Percentiles rank a stretch among this genome's conserved stretches.
Evolutionary conservation across 768 basidiomycete species (phyloP).

Genomic region (Lactarius hatsudake): DNA sequence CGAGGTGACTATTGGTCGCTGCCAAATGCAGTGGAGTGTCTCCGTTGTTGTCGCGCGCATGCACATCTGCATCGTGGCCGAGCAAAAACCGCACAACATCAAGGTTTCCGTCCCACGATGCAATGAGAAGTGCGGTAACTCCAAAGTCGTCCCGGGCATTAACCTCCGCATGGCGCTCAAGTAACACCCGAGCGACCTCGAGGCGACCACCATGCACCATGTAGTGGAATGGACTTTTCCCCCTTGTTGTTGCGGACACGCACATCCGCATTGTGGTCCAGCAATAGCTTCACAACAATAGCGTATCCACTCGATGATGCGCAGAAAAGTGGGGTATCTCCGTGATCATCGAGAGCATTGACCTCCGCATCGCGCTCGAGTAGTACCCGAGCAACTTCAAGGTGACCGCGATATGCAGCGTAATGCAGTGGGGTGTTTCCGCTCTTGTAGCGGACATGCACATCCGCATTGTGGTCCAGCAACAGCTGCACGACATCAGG

Average conservation of each 20-base stretch:
- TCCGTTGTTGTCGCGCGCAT: background rate
- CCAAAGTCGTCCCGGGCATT: background rate
- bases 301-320: too few relatives aligned
- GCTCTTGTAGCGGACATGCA: too few relatives aligned
- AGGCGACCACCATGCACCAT: background rate
- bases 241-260: background rate
- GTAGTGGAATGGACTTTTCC: background rate
- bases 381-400: too few relatives aligned
- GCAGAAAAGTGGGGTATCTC: too few relatives aligned
- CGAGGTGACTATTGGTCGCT: background rate
- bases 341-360: too few relatives aligned
- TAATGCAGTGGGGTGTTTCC: too few relatives aligned
- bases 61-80: background rate
- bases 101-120: background rate
- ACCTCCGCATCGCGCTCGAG: too few relatives aligned
- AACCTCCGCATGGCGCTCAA: background rate
- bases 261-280: background rate
- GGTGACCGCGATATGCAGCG: too few relatives aligned
- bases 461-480: too few relatives aligned
- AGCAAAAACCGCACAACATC: background rate
- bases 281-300: background rate
- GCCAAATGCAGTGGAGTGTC: background rate
- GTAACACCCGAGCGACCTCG: background rate
- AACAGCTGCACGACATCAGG: too few relatives aligned
- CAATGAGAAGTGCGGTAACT: background rate